A percentile compares a stretch with the other conserved stretches of the same genome.
Conservation (phyloP, 2,329 filamentous ascomycete genomes). For the Graphilbum sp. region DNA sequence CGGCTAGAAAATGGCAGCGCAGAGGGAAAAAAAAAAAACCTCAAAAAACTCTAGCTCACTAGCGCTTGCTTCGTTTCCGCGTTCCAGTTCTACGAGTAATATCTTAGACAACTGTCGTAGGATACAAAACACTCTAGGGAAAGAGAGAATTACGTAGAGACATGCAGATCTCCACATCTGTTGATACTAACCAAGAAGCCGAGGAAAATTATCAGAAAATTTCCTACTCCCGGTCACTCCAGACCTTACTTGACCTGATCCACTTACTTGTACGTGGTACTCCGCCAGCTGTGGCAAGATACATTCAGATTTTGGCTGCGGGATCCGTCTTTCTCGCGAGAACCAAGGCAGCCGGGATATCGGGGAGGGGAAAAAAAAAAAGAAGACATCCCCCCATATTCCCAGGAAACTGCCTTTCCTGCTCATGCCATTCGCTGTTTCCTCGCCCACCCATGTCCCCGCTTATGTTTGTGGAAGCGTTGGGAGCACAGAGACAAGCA, state of each 20-base stretch:
- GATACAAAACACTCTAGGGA: constrained; percentile 1
- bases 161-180: constrained; percentile 4
- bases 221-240: constrained; percentile 5
- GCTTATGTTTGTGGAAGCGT: too few relatives aligned
- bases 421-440: constrained; percentile 3
- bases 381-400: too few relatives aligned
- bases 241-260: not conserved
- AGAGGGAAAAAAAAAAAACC: not conserved
- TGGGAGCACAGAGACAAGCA: too few relatives aligned
- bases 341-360: too few relatives aligned
- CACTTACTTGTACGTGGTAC: not conserved
- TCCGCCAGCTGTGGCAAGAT: not conserved
- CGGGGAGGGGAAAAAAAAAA: too few relatives aligned
- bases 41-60: constrained; percentile 2
- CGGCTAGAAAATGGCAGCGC: not conserved
- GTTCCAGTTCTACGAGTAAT: constrained; percentile 2
- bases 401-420: not conserved
- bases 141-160: constrained; percentile 1
- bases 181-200: not conserved
- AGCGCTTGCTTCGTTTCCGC: constrained; percentile 4
- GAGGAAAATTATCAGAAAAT: constrained; percentile 4
- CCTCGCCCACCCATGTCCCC: too few relatives aligned
- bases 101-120: constrained; percentile 2
- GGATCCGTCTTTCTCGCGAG: too few relatives aligned
- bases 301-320: too few relatives aligned